A percentile compares a stretch with the other conserved stretches of the same genome.
phyloP scores from a whole-genome alignment of 202 grass and related monocot genomes.

The Alloteropsis angusta region DNA sequence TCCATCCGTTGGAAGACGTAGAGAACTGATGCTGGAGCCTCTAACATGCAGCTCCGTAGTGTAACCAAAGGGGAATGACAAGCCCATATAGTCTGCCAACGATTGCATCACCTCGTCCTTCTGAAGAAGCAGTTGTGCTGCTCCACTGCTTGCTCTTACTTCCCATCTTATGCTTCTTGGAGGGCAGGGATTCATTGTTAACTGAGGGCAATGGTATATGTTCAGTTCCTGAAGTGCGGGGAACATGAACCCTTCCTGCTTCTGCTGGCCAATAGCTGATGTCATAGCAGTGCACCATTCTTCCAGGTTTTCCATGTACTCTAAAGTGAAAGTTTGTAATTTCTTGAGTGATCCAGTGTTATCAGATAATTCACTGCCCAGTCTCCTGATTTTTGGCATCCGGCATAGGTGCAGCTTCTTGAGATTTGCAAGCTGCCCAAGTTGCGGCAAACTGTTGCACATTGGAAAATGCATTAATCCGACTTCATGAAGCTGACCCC shows the following conservation, averaged over 20 bases:
- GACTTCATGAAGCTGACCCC: background rate
- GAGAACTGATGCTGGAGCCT: background rate
- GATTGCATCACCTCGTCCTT: background rate
- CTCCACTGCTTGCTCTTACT: background rate
- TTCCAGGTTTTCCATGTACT: slow-evolving; percentile 9
- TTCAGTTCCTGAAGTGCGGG: background rate
- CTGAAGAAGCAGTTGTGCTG: background rate
- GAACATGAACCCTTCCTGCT: background rate
- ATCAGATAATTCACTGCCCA: background rate
- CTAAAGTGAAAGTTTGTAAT: background rate
- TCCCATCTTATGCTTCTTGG: background rate
- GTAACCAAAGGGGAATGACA: background rate
- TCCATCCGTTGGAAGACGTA: background rate
- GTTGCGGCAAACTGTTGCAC: background rate
- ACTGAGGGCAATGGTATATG: background rate
- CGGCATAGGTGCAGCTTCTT: background rate
- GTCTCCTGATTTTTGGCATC: background rate
- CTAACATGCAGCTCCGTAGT: background rate
- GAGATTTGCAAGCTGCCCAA: background rate
- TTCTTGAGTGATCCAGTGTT: background rate
- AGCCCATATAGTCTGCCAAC: background rate
- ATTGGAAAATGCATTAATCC: background rate
- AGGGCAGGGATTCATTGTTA: background rate
- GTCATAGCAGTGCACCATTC: background rate
- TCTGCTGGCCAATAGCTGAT: background rate